Conservation (phyloP, 306 rosid species). For the Astragalus membranaceus region DNA sequence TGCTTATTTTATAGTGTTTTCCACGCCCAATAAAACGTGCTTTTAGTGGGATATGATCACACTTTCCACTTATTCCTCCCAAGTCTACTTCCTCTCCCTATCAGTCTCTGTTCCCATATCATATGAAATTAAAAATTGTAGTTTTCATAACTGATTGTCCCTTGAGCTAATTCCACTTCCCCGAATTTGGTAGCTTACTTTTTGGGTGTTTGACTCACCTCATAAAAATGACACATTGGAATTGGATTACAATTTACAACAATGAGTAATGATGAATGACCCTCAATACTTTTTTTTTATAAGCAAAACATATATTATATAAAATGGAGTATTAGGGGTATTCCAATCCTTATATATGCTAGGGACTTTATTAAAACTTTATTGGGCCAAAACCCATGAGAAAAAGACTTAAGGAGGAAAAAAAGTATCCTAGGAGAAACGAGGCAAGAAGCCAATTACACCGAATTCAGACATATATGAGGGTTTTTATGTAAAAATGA, state of each 20-base stretch:
- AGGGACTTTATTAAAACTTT: no score
- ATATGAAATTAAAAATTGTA: neutral
- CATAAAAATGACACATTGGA: neutral
- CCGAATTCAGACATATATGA: no score
- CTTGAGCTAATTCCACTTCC: slow-evolving; percentile 7
- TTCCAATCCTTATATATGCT: no score
- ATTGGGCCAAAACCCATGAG: no score
- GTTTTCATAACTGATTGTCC: neutral
- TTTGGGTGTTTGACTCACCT: neutral
- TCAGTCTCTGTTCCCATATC: neutral
- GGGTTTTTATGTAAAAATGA: no score
- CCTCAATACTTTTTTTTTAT: neutral
- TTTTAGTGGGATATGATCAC: slow-evolving; percentile 10
- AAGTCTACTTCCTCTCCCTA: neutral
- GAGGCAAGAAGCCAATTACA: no score
- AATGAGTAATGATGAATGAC: neutral
- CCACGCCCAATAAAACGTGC: neutral
- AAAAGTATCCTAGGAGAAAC: no score
- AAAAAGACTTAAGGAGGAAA: no score
- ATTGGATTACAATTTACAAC: no score
- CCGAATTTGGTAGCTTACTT: slow-evolving; percentile 17
- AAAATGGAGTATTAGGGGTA: no score
- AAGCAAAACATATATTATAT: no score
- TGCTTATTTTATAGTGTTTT: no score
- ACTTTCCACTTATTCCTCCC: slow-evolving; percentile 13